phyloP scores from a whole-genome alignment of 371 early-diverging fungal species.

The Scutellospora calospora region DNA sequence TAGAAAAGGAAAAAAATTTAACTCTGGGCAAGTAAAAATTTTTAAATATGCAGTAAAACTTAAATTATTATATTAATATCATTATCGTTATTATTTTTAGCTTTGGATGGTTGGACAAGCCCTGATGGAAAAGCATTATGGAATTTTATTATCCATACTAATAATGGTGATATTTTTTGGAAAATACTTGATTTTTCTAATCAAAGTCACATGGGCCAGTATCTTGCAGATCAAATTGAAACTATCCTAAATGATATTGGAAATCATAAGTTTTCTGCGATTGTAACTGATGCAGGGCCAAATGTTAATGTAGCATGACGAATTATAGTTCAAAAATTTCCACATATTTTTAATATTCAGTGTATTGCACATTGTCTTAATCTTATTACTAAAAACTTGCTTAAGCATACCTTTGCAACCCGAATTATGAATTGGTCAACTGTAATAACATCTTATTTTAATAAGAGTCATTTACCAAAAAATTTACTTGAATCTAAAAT shows the following conservation, averaged over 20 bases:
- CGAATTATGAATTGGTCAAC: constrained; percentile 6
- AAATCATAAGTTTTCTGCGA: neutral
- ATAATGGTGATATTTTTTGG: neutral
- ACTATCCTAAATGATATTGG: no score
- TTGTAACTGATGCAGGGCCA: neutral
- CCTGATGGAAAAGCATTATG: neutral
- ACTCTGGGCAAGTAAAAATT: neutral
- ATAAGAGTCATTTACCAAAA: constrained; percentile 3
- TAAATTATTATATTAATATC: no score
- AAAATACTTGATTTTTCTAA: neutral
- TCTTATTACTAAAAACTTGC: neutral
- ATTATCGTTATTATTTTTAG: constrained; percentile 3
- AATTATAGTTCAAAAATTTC: neutral
- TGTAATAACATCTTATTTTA: neutral
- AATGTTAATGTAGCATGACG: neutral
- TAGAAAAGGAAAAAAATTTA: neutral
- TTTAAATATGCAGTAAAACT: neutral
- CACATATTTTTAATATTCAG: neutral
- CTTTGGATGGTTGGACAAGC: constrained; percentile 11
- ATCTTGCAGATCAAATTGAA: constrained; percentile 5
- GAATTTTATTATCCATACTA: constrained; percentile 24
- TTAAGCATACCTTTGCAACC: neutral
- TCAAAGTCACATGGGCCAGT: neutral
- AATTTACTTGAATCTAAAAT: neutral
- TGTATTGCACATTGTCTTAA: constrained; percentile 29